Evolutionary conservation across 1,284 basidiomycete species (phyloP).

Genomic region (Porodaedalea pini): DNA sequence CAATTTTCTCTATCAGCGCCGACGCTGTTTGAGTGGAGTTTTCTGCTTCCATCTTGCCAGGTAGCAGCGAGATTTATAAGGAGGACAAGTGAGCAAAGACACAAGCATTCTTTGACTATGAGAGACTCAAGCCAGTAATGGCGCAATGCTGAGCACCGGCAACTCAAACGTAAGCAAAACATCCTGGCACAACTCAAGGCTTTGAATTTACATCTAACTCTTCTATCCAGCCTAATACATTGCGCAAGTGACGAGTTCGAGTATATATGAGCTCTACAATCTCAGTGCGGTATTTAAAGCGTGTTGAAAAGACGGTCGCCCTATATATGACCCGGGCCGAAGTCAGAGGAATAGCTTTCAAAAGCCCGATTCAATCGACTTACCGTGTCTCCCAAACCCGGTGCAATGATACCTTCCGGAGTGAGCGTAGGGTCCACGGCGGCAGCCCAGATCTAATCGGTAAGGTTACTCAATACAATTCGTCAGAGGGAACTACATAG

Average conservation of each 20-base stretch:
- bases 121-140: slow-evolving; percentile 8
- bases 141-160: background rate
- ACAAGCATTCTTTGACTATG: slow-evolving; percentile 18
- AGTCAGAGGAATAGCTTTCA: background rate
- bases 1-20: slow-evolving; percentile 61
- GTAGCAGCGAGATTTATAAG: background rate
- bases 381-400: slow-evolving; percentile 87
- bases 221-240: too few relatives aligned
- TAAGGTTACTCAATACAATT: slow-evolving; percentile 1
- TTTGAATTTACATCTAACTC: too few relatives aligned
- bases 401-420: slow-evolving; percentile 69
- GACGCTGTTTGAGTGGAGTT: slow-evolving; percentile 45
- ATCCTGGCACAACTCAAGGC: too few relatives aligned
- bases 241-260: too few relatives aligned
- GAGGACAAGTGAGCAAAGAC: background rate
- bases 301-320: slow-evolving; percentile 68
- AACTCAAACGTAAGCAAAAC: background rate
- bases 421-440: slow-evolving; percentile 76
- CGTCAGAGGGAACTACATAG: background rate
- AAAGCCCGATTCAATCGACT: slow-evolving; percentile 33
- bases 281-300: slow-evolving; percentile 22
- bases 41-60: background rate
- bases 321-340: slow-evolving; percentile 33
- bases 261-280: too few relatives aligned
- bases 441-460: slow-evolving; percentile 86